phyloP scores from a whole-genome alignment of 208 protist genomes.

The Entamoeba dispar region DNA sequence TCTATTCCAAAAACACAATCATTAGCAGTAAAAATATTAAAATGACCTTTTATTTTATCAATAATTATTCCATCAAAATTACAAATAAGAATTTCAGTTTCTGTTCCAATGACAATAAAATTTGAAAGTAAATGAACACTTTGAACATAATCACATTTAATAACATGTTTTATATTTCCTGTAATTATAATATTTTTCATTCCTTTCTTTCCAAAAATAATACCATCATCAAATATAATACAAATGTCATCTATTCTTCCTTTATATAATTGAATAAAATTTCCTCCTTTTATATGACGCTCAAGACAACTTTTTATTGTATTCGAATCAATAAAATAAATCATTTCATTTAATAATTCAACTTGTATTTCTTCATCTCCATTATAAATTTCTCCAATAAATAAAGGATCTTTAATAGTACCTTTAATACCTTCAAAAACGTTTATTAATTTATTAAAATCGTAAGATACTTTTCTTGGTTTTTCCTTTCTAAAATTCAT shows the following conservation, averaged over 20 bases:
- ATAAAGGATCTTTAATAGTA: neutral
- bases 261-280: neutral
- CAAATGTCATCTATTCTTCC: neutral
- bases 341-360: neutral
- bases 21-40: neutral
- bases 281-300: neutral
- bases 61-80: neutral
- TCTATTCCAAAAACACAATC: neutral
- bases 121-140: neutral
- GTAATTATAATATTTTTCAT: neutral
- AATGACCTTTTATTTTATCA: neutral
- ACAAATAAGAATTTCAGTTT: neutral
- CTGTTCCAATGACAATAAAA: neutral
- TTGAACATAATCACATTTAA: neutral
- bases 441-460: neutral
- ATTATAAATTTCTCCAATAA: neutral
- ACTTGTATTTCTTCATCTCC: neutral
- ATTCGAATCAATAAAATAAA: neutral
- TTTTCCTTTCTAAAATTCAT: neutral
- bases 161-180: neutral
- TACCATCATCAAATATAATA: neutral
- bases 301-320: neutral
- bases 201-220: neutral
- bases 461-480: neutral
- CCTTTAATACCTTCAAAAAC: neutral